Conservation (phyloP, 73 alveolate species). For the Tetrahymena thermophila region DNA sequence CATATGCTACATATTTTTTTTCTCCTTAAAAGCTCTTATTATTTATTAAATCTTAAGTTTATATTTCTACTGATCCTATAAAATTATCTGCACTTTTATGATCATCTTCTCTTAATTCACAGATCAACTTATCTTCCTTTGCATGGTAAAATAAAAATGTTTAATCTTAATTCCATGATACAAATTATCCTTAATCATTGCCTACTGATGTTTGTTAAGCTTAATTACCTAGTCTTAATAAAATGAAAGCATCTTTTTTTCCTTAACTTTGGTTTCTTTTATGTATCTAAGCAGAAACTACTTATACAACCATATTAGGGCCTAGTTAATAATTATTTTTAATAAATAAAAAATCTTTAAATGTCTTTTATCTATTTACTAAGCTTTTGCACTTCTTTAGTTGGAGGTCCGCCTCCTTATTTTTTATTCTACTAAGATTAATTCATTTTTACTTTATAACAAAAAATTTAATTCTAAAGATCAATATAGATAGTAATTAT, state of each 20-base stretch:
- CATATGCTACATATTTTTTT: background rate
- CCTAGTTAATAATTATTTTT: background rate
- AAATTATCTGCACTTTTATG: background rate
- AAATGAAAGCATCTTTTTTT: background rate
- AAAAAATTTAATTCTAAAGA: no score
- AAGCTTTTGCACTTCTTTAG: background rate
- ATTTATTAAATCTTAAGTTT: background rate
- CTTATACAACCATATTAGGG: background rate
- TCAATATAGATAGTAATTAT: no score
- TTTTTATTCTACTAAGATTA: background rate
- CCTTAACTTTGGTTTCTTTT: background rate
- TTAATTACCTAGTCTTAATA: background rate
- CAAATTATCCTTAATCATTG: background rate
- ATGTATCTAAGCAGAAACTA: background rate
- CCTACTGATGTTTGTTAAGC: background rate
- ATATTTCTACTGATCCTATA: background rate
- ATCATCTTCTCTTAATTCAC: background rate
- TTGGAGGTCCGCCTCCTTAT: background rate
- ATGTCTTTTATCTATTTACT: background rate
- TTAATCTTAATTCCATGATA: background rate
- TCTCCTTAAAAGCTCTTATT: background rate
- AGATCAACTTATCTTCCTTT: background rate
- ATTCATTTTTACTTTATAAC: background rate
- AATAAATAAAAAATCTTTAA: background rate
- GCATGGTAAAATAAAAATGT: background rate